Evolutionary conservation across 148 eudicot species (phyloP), one percentile per base, ranked within the genome.

Genomic region (Rhododendron molle): DNA sequence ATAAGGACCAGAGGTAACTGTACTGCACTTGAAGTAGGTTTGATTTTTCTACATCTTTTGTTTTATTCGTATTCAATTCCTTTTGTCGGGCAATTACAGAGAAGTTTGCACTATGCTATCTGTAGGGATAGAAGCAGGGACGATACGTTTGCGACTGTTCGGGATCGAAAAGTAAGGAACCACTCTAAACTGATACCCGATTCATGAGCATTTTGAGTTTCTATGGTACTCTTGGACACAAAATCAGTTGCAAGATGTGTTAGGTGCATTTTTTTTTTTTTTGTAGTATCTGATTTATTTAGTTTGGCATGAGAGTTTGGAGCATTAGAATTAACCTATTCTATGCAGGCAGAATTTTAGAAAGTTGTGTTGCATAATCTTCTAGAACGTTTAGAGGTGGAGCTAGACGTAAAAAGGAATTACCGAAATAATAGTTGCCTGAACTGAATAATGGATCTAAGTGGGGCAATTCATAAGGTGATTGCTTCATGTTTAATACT

Each of bases 121-220:
- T 88, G 86, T 83, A 92, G 96, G 85, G 91, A 86, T 43, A 91
- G 89, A 84, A 87, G 79, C 65, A 87, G 81, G 87, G 91, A 91
- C 69, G 94, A 92, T 49, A 76, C 34, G 28, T 84, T 89, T 49
- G 85, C 81, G 36, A 86, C 89, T 28, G 85, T 92, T 43, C 88
- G 90, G 86, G 93, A 93, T 85, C 91, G 96, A 83, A 91, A 93
- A 91, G 96, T 93, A 86, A 85, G 88, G 74, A 58, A 43, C n/a
- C 43, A 58, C 14, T 74, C 49, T 72, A 85, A 77, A 76, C 79
- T 76, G n/a, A 38, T 50, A 79, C 65, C 62, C 21, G 1, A 30
- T 49, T 54, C 32, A 80, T 56, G 56, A 30, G 38, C 15, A 16
- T 16, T 78, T 46, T 44, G 21, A 78, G 81, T 78, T 78, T 78